Evolutionary conservation across 2,329 filamentous ascomycete genomes (phyloP), one percentile per base, ranked within the genome.

Genomic region (Talaromyces amestolkiae): DNA sequence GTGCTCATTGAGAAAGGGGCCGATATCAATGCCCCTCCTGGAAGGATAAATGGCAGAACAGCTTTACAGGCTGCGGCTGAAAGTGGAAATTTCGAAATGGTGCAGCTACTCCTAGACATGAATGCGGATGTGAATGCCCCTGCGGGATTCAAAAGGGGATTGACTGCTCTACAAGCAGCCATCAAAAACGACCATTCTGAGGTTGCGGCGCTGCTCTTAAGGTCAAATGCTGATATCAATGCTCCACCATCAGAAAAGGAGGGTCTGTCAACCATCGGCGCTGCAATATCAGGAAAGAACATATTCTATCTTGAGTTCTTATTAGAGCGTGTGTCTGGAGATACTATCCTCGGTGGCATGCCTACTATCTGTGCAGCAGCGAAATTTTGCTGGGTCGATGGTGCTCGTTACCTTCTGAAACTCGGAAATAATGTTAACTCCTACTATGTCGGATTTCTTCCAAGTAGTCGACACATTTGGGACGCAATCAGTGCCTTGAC

Each of bases 121-220:
- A 65, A 67, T n/a, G 70, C 68, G 2, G 43, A 69, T 54, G 37
- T 68, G 24, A 71, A 72, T 58, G 66, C 68, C 9, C 62, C 67
- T 11, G 58, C 67, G 24, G 33, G 22, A 27, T 0, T 19, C 1
- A 4, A 4, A 17, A 6, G 53, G 37, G 65, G 68, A 27, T 17
- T 54, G 9, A 71, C 70, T 24, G 70, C 71, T 8, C 62, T 72
- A 9, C 69, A 73, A 59, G 66, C 64, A 11, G 69, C 68, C 8
- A 51, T 64, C 10, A 31, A 2, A 13, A 41, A 64, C 19, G 66
- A 53, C 8, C 39, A 64, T 64, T 37, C 3, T 15, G 15, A 47
- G 1, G 51, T 64, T 35, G 54, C 9, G 22, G 22, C 11, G n/a
- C n/a, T 59, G 3, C 22, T 64, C 0, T 17, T 31, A 8, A 59